These are phyloP conservation scores for Nigrospora oryzae DNA, from an alignment of 2,329 filamentous ascomycete genomes.

Conservation along the genomic window DNA sequence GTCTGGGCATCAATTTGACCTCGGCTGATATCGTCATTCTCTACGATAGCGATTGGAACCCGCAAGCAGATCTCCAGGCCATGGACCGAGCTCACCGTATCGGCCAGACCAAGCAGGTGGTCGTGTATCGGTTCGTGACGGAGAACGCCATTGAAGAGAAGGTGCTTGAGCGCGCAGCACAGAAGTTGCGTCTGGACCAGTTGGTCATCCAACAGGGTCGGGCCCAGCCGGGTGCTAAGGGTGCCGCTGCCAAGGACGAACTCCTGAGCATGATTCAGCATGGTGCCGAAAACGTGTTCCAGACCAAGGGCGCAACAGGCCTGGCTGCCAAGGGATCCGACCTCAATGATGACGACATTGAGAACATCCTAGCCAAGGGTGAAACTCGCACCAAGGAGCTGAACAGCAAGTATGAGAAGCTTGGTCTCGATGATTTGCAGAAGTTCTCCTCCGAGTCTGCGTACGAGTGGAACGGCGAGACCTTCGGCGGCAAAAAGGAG, in stretches of 20 bases:
- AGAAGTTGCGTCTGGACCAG: constrained; percentile 93
- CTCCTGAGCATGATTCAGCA: constrained; percentile 98
- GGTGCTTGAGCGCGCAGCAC: constrained; percentile 89
- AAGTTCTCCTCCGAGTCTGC: constrained; percentile 97
- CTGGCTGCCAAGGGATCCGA: constrained; percentile 52
- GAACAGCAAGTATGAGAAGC: constrained; percentile 90
- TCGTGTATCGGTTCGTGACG: constrained; percentile 94
- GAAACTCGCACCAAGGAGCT: constrained; percentile 84
- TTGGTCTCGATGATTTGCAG: constrained; percentile 92
- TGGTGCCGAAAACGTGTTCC: constrained; percentile 90
- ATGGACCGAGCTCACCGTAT: constrained; percentile 99
- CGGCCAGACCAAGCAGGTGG: constrained; percentile 95
- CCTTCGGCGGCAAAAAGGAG: constrained; percentile 86
- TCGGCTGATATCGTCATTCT: constrained; percentile 91
- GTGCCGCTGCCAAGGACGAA: constrained; percentile 91
- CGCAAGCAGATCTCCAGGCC: constrained; percentile 93
- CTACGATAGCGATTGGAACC: constrained; percentile 98
- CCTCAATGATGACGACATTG: constrained; percentile 82
- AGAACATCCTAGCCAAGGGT: constrained; percentile 76
- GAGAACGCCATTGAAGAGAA: constrained; percentile 99
- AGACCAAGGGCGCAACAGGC: constrained; percentile 59
- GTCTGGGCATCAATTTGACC: constrained; percentile 93
- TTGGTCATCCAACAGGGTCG: constrained; percentile 97
- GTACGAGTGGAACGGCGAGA: constrained; percentile 98
- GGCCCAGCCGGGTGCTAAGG: constrained; percentile 82